Base-by-base conservation (phyloP, 441 rosid genomes). In the Corymbia citriodora region DNA sequence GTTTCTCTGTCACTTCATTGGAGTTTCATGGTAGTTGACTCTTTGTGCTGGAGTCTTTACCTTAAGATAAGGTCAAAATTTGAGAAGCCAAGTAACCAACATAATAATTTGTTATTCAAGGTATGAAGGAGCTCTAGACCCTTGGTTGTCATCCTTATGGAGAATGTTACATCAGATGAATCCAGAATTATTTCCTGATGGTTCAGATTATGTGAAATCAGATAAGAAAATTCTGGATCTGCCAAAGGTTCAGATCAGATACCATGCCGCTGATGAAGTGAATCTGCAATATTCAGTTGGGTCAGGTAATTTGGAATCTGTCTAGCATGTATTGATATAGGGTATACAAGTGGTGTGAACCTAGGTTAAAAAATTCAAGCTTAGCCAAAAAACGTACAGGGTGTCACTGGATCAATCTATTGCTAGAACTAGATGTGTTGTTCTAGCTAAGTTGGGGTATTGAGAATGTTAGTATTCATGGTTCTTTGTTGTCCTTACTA, bases 61-160 rank as follows among this genome's bases (percentile, higher is more conserved):
- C 50, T 61, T 88, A 50, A 50, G 79, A 36, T 90, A 81, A 31
- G 79, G 57, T 61, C 82, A 33, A 87, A n/a, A 54, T 87, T 45
- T 74, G 59, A 40, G 85, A 70, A 61, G 70, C 55, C 72, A 55
- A 55, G 45, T 89, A 31, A 72, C 72, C 81, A 55, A 55, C 21
- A 79, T 19, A 8, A 70, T 91, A 57, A 82, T 70, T 90, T 93
- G 72, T 85, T 68, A 88, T 87, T 74, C 72, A 92, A 98, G 99
- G 92, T 97, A 97, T 90, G 99, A 97, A 96, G 99, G 97, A 93
- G 94, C 96, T 92, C 92, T 98, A 93, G 99, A 98, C 94, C 96
- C 99, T 49, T 98, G 99, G 99, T 93, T 97, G 97, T 91, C 92
- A 92, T 95, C 97, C 91, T 95, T 97, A 92, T 97, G 99, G 99